A percentile compares a stretch with the other conserved stretches of the same genome.
Conservation (phyloP, 441 rosid species). For the Populus tomentosa region DNA sequence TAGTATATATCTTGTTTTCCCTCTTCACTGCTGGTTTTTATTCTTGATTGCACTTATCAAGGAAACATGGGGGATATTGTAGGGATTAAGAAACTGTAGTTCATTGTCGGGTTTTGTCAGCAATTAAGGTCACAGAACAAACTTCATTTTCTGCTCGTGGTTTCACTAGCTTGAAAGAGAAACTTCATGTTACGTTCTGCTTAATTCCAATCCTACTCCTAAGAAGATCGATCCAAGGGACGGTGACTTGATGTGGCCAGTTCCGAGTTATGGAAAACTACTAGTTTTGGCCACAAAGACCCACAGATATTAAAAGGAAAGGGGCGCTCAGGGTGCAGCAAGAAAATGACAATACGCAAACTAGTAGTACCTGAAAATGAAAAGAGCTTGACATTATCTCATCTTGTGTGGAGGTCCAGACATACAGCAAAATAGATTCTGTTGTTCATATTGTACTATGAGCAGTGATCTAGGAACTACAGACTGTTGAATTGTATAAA, state of each 20-base stretch:
- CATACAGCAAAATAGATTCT: neutral
- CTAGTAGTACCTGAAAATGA: no score
- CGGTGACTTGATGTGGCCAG: neutral
- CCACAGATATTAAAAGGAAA: neutral
- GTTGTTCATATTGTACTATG: neutral
- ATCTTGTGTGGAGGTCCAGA: neutral
- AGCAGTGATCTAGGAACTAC: neutral
- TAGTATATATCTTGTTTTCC: neutral
- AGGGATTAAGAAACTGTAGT: neutral
- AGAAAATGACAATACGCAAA: slow-evolving; percentile 2
- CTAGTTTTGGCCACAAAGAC: neutral
- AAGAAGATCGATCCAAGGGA: neutral
- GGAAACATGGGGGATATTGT: neutral
- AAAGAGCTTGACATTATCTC: neutral
- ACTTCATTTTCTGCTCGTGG: neutral
- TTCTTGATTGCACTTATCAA: neutral
- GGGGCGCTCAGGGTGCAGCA: neutral
- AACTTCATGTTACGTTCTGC: neutral
- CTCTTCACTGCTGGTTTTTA: neutral
- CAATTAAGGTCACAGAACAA: neutral
- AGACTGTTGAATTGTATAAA: neutral
- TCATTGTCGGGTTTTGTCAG: neutral
- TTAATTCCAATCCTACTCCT: neutral
- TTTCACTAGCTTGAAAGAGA: neutral
- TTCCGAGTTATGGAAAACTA: neutral